phyloP scores from a whole-genome alignment of 176 grass and related monocot species.

The Coix lacrymajobi region DNA sequence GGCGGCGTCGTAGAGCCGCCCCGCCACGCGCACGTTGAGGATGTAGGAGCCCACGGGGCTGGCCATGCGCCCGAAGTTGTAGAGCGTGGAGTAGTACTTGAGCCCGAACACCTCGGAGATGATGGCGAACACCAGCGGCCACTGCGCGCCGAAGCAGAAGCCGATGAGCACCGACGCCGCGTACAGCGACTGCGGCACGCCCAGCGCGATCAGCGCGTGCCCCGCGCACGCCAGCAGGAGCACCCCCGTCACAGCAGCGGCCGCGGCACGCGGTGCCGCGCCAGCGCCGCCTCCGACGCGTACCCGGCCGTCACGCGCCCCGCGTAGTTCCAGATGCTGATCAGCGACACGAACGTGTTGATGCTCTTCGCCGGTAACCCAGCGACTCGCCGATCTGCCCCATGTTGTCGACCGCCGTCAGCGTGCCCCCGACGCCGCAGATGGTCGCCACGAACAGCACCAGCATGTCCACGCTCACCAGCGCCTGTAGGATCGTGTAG shows the following conservation, averaged over 20 bases:
- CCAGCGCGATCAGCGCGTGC: too few species aligned
- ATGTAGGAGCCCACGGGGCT: neutral
- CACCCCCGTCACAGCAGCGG: too few species aligned
- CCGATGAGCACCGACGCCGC: slow-evolving; percentile 63
- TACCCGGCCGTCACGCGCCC: slow-evolving; percentile 30
- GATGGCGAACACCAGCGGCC: slow-evolving; percentile 30
- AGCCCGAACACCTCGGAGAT: slow-evolving; percentile 24
- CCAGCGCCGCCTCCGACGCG: slow-evolving; percentile 21
- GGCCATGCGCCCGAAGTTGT: neutral
- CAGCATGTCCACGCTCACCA: slow-evolving; percentile 45
- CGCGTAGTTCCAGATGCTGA: slow-evolving; percentile 53
- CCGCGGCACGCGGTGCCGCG: slow-evolving; percentile 14
- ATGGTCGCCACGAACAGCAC: slow-evolving; percentile 32
- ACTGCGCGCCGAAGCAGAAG: slow-evolving; percentile 87
- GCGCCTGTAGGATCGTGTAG: slow-evolving; percentile 40
- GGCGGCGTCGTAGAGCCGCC: neutral
- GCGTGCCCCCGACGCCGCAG: slow-evolving; percentile 47
- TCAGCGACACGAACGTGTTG: slow-evolving; percentile 41
- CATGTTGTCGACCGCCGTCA: slow-evolving; percentile 74
- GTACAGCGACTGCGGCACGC: slow-evolving; percentile 40
- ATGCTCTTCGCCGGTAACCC: slow-evolving; percentile 37
- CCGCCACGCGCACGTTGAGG: neutral
- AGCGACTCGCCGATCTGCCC: slow-evolving; percentile 56
- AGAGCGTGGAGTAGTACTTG: neutral
- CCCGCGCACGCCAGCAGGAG: too few species aligned